Base-by-base conservation (phyloP, 2,329 filamentous ascomycete species). In the Piedraia hortae region DNA sequence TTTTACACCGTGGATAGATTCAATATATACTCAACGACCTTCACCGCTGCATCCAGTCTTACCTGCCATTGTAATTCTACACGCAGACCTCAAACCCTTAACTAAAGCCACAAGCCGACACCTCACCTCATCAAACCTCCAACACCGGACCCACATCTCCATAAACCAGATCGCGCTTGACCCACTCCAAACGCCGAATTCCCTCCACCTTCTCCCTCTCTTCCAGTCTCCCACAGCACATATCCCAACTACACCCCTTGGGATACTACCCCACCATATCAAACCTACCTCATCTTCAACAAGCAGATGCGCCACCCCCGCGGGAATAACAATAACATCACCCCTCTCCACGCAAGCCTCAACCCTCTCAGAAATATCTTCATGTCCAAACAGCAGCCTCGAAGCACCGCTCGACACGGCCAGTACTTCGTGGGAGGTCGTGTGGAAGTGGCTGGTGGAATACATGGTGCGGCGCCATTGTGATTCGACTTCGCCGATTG, bases 391-490 rank as follows among this genome's bases (percentile, higher is more conserved):
- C 28, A 63, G 68, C 1, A 74, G 46, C 16, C 44, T 50, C 0
- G 69, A 67, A 12, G 45, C 50, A 0, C 68, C 65, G 2, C 42
- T 42, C 18, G 54, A 51, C 21, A 73, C 52, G 31, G 53, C 59
- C 2, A 75, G 53, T 3, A 72, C 56, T 43, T 73, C 65, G 37
- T 73, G 66, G 0, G 59, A 55, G 0, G 56, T 71, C 33, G 51
- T 61, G 44, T 74, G 67, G 39, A 67, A 74, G 42, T 73, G 67
- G 1, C 56, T 61, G 4, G 53, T 56, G 16, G 39, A 42, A 40
- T 67, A 73, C 65, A 73, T 73, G 9, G 61, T 62, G 42, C 64
- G 71, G 12, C 59, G 52, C 67, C 66, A 72, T 35, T 67, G 60
- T 0, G 68, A 64, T 2, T 34, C 36, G 3, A 69, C 64, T 15